Evolutionary conservation across 805 yeast species (phyloP), one percentile per base, ranked within the genome.

Genomic region (Soucietia sequanensis): DNA sequence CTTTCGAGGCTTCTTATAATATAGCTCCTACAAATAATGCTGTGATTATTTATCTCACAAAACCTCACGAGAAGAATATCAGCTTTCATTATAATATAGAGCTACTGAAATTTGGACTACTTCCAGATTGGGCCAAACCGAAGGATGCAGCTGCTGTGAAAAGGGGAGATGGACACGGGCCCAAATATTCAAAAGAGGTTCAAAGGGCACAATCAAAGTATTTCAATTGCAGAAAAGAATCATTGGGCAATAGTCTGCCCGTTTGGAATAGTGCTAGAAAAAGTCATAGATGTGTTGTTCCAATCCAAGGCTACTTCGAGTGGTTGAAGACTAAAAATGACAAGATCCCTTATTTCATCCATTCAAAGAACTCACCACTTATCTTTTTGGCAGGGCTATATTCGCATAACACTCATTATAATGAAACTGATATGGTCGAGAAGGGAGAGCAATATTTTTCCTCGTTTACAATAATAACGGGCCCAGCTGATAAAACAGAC

Each of bases 221-320:
- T 10, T 83, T 89, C 66, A 89, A 89, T 61, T 88, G 95, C 17
- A 62, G 93, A 14, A 61, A 62, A 23, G 96, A 88, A 43, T 72
- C 81, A 5, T 47, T 88, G 8, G 47, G 48, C 0, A 65, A 69
- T 4, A 56, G 61, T 1, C 68, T 71, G 27, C 62, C 69, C 15
- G 57, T 82, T 26, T 89, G 95, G 95, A 65, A 65, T 5, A 41
- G 65, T 1, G 65, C 76, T 4, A 60, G 70, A 23, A 59, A 68
- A 16, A 58, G 59, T 6, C 62, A 65, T 4, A 63, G 96, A 24
- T 89, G 96, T 54, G 80, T 82, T 1, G 76, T 88, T 0, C 91
- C 95, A 0, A 72, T 85, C 25, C 74, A 76, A 48, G 96, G 96
- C 0, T 90, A 90, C 56, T 90, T 76, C 51, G 97, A 90, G 58